Base-by-base conservation (phyloP, 2,329 filamentous ascomycete species). In the Cladorrhinum sp. region DNA sequence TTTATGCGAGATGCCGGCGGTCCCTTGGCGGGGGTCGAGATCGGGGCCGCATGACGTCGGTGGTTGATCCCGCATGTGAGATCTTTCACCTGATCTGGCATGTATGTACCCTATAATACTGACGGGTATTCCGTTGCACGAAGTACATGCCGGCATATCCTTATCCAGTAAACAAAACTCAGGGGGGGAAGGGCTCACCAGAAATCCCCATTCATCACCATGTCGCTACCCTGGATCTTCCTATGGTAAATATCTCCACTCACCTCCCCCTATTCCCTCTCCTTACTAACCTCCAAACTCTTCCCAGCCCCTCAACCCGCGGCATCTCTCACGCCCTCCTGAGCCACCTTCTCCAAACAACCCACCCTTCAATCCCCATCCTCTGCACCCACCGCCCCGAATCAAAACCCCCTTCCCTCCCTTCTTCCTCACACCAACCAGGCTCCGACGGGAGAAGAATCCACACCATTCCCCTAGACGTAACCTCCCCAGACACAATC, bases 401-500 rank as follows among this genome's bases (percentile, higher is more conserved):
- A 62, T 3, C 65, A 65, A 27, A 66, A 78, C 41, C 70, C 78
- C 18, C 54, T 67, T 32, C 29, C 20, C 29, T 8, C 23, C 58
- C 71, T 76, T 5, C 55, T 56, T 45, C 54, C 57, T 49, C 54
- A 61, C n/a, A 60, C 62, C 38, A 62, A 63, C 57, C 55, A 70
- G 27, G 67, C 71, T 5, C 65, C 69, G 25, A 29, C 29, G 12
- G 73, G 79, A 1, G 74, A 81, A 10, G 72, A 75, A 64, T 63
- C 81, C 22, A 68, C 77, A 13, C 5, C 9, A 5, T 18, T n/a
- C 68, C 64, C 16, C 68, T 77, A 49, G 80, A 82, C 71, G 79
- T 82, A 29, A 78, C 76, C 2, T 84, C 90, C 68, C 90, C 93
- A 74, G 63, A 75, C 25, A 84, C 83, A 36, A 83, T 95, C 41